These are phyloP conservation scores for Coffea humblotiana DNA, from an alignment of 305 asterid species.

Conservation along the genomic window DNA sequence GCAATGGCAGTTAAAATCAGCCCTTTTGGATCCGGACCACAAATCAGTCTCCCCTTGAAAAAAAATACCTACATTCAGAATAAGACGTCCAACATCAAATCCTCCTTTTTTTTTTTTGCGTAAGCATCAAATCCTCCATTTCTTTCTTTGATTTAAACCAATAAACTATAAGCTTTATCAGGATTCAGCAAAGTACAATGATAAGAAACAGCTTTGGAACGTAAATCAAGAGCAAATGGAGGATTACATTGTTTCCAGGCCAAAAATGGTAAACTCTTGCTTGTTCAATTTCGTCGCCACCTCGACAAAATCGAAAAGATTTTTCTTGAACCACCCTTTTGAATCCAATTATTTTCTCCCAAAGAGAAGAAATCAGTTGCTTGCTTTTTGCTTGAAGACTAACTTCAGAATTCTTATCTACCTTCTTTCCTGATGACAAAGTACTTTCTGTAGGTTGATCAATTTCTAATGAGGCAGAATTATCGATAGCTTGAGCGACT, in stretches of 20 bases:
- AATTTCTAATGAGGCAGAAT: background rate
- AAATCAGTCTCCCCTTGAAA: conserved; percentile 22
- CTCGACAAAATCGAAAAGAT: background rate
- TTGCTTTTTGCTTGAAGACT: background rate
- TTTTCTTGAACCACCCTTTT: background rate
- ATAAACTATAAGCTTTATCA: too few species aligned
- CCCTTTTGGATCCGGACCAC: conserved; percentile 31
- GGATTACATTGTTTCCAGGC: conserved; percentile 29
- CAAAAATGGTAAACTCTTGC: conserved; percentile 23
- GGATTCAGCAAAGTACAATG: too few species aligned
- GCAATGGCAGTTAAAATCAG: conserved; percentile 17
- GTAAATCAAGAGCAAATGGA: background rate
- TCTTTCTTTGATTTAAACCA: too few species aligned
- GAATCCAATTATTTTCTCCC: background rate
- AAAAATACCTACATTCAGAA: conserved; percentile 25
- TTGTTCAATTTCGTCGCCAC: background rate
- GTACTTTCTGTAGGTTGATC: background rate
- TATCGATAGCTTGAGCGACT: background rate
- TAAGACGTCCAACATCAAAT: background rate
- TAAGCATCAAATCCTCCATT: too few species aligned
- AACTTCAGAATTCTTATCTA: background rate
- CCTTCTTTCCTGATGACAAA: background rate
- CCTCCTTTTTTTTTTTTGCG: too few species aligned
- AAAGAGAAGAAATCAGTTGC: background rate
- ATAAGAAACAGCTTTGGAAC: too few species aligned